Conservation (phyloP, 495 filamentous ascomycete species). For the Daldinia loculata region DNA sequence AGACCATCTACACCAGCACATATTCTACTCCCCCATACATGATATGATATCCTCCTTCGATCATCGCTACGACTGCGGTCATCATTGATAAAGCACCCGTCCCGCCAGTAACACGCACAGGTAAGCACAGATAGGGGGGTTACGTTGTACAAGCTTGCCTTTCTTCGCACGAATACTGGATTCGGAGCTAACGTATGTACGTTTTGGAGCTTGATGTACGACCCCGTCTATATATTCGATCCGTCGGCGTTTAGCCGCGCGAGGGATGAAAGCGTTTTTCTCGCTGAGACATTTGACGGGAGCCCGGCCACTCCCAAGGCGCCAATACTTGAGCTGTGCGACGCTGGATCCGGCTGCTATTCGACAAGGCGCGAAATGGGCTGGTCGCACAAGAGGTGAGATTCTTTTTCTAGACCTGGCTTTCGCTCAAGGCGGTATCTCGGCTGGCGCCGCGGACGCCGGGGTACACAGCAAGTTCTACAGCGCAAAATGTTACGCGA, state of each 20-base stretch:
- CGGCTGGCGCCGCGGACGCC: neutral
- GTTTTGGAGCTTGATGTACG: neutral
- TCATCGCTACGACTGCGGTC: neutral
- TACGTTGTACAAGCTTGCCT: neutral
- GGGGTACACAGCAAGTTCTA: neutral
- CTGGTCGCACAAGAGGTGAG: neutral
- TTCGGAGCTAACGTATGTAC: neutral
- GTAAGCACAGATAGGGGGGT: neutral
- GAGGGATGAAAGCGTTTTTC: neutral
- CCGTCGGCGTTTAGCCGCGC: neutral
- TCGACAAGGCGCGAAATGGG: neutral
- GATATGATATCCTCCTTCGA: conserved; percentile 6
- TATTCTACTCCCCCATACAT: neutral
- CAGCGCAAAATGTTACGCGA: neutral
- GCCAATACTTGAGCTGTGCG: neutral
- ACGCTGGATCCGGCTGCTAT: neutral
- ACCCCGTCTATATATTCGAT: neutral
- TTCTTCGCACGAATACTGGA: neutral
- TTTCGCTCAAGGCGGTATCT: neutral
- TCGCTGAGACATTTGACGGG: neutral
- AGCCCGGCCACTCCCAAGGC: neutral
- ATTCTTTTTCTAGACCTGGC: conserved; percentile 3
- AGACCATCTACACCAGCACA: neutral
- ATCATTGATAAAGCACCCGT: neutral
- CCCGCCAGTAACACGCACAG: neutral